Percentiles rank a stretch among this genome's conserved stretches.
These are phyloP conservation scores for Henckelia pumila DNA, from an alignment of 257 asterid genomes.

Conservation along the genomic window DNA sequence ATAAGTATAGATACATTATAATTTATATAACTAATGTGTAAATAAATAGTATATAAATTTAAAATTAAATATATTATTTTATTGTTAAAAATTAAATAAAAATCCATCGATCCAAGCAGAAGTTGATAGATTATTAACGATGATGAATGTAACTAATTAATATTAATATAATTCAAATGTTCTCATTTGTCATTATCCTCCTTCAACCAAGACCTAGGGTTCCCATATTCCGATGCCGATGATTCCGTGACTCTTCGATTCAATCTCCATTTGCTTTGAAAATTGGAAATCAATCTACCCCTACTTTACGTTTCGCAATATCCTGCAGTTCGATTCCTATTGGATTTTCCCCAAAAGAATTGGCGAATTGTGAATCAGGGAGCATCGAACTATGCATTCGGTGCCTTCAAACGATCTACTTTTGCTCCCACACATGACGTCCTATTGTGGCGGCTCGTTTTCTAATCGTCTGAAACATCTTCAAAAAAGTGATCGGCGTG, in stretches of 20 bases:
- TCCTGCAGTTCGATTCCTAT: neutral
- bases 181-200: constrained; percentile 13
- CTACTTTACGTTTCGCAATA: neutral
- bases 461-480: constrained; percentile 76
- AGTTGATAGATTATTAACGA: too few species aligned
- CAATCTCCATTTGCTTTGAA: neutral
- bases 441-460: constrained; percentile 54
- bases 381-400: constrained; percentile 98
- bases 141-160: too few species aligned
- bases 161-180: too few species aligned
- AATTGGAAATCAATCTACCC: neutral
- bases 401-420: constrained; percentile 52
- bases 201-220: constrained; percentile 33
- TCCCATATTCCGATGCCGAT: constrained; percentile 31
- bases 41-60: too few species aligned
- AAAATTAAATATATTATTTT: too few species aligned
- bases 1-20: too few species aligned
- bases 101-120: too few species aligned
- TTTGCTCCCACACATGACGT: constrained; percentile 34
- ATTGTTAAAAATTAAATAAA: too few species aligned
- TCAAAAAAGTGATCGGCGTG: constrained; percentile 66
- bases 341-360: constrained; percentile 13
- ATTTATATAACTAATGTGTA: too few species aligned
- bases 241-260: constrained; percentile 22
- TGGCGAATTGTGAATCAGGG: constrained; percentile 44